phyloP scores from a whole-genome alignment of 768 basidiomycete species.

The Tricholoma terreum region DNA sequence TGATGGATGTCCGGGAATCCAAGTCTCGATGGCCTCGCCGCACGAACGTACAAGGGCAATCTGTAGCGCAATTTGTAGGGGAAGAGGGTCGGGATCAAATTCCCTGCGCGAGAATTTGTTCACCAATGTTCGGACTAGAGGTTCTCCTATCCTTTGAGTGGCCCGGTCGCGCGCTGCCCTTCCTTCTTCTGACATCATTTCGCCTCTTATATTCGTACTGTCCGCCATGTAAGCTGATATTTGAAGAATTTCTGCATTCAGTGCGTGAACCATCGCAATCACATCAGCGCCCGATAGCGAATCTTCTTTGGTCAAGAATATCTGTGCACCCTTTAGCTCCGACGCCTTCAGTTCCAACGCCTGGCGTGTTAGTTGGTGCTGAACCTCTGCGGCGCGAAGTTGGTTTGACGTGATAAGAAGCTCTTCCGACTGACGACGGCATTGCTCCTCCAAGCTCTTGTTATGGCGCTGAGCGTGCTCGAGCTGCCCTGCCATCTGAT shows the following conservation, averaged over 20 bases:
- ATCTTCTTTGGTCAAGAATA: slow-evolving; percentile 46
- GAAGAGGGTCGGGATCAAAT: slow-evolving; percentile 13
- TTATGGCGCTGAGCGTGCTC: not conserved
- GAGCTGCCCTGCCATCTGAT: not conserved
- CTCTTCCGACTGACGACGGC: not conserved
- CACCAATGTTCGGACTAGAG: slow-evolving; percentile 29
- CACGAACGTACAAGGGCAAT: slow-evolving; percentile 29
- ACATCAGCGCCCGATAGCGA: slow-evolving; percentile 47
- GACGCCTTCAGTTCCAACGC: slow-evolving; percentile 39
- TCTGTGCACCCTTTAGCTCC: slow-evolving; percentile 49
- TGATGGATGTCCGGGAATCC: slow-evolving; percentile 28
- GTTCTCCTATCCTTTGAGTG: slow-evolving; percentile 33
- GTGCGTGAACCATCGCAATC: slow-evolving; percentile 38
- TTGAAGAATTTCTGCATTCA: slow-evolving; percentile 53
- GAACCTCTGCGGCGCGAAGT: slow-evolving; percentile 1
- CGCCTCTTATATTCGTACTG: slow-evolving; percentile 12
- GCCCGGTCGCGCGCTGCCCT: slow-evolving; percentile 28
- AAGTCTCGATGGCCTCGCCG: slow-evolving; percentile 31
- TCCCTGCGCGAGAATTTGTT: not conserved
- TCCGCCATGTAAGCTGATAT: slow-evolving; percentile 50
- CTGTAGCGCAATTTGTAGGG: slow-evolving; percentile 32
- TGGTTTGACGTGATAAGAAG: slow-evolving; percentile 1
- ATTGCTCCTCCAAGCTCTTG: not conserved
- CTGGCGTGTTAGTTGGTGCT: slow-evolving; percentile 18
- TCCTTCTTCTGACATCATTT: slow-evolving; percentile 19